These are phyloP conservation scores for Xylaria telfairii DNA, from an alignment of 495 filamentous ascomycete genomes.

Conservation along the genomic window DNA sequence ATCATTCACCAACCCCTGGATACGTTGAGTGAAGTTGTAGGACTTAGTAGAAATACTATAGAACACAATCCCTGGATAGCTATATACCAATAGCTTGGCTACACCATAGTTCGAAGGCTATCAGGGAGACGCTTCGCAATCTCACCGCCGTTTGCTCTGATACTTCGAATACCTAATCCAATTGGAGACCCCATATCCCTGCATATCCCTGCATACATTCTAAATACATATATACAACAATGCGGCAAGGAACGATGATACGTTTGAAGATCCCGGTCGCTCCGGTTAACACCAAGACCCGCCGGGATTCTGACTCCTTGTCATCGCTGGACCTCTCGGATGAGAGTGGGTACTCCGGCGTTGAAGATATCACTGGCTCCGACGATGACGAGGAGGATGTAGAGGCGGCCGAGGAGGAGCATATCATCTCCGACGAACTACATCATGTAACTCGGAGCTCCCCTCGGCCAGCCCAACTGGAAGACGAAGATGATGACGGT, in stretches of 20 bases:
- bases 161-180: slow-evolving; percentile 23
- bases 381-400: slow-evolving; percentile 79
- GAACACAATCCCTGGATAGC: not conserved
- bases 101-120: slow-evolving; percentile 17
- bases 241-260: slow-evolving; percentile 56
- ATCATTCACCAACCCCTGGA: not conserved
- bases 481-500: slow-evolving; percentile 45
- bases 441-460: slow-evolving; percentile 39
- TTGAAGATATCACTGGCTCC: slow-evolving; percentile 78
- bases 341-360: slow-evolving; percentile 73
- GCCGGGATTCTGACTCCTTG: slow-evolving; percentile 48
- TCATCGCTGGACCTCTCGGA: slow-evolving; percentile 61
- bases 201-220: slow-evolving; percentile 30
- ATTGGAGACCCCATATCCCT: slow-evolving; percentile 30
- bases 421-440: slow-evolving; percentile 60
- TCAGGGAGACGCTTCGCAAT: slow-evolving; percentile 24
- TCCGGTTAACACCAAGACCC: slow-evolving; percentile 48
- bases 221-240: slow-evolving; percentile 35
- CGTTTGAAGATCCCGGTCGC: slow-evolving; percentile 52
- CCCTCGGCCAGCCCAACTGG: slow-evolving; percentile 48
- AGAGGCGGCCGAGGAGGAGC: slow-evolving; percentile 73
- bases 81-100: slow-evolving; percentile 12
- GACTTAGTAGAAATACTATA: not conserved
- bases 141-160: slow-evolving; percentile 50
- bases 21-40: slow-evolving; percentile 9